Percentiles rank a stretch among this genome's conserved stretches.
Evolutionary conservation across 2,329 filamentous ascomycete genomes (phyloP).

Genomic region (Nigrograna mackinnonii): DNA sequence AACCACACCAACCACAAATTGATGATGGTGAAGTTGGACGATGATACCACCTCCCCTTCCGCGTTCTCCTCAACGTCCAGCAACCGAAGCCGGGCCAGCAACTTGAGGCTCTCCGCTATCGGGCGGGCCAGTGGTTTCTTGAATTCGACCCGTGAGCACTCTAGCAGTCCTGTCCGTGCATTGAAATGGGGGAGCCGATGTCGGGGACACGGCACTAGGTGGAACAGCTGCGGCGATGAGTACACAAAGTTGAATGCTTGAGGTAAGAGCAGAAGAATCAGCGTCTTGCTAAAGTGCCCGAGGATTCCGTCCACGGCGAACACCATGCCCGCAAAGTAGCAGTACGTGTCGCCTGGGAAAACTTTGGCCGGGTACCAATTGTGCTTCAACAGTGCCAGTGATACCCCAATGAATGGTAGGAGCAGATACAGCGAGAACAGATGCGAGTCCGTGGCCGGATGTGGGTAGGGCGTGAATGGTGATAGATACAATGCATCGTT

Average conservation of each 20-base stretch:
- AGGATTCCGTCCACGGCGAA: constrained; percentile 97
- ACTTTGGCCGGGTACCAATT: constrained; percentile 97
- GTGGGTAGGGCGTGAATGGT: constrained; percentile 74
- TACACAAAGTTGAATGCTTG: constrained; percentile 98
- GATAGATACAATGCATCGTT: constrained; percentile 88
- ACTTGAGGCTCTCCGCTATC: constrained; percentile 65
- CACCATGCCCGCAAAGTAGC: constrained; percentile 99
- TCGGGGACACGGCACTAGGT: constrained; percentile 86
- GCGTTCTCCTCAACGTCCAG: constrained; percentile 70
- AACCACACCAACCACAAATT: constrained; percentile 98
- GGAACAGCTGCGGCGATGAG: constrained; percentile 88
- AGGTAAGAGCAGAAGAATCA: constrained; percentile 86
- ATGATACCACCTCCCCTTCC: constrained; percentile 73
- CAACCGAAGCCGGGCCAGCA: constrained; percentile 71
- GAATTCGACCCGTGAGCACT: constrained; percentile 81
- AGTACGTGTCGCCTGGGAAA: constrained; percentile 98
- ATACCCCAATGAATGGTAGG: constrained; percentile 92
- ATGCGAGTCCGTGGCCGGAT: constrained; percentile 94
- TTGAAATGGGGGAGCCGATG: constrained; percentile 92
- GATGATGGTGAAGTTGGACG: constrained; percentile 87
- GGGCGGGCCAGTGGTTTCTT: constrained; percentile 69
- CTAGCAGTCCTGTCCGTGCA: constrained; percentile 78
- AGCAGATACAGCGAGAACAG: constrained; percentile 95
- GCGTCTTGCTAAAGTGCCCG: constrained; percentile 96
- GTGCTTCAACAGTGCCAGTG: constrained; percentile 80